Evolutionary conservation across 345 rosid species (phyloP).

Genomic region (Gossypium herbaceum): DNA sequence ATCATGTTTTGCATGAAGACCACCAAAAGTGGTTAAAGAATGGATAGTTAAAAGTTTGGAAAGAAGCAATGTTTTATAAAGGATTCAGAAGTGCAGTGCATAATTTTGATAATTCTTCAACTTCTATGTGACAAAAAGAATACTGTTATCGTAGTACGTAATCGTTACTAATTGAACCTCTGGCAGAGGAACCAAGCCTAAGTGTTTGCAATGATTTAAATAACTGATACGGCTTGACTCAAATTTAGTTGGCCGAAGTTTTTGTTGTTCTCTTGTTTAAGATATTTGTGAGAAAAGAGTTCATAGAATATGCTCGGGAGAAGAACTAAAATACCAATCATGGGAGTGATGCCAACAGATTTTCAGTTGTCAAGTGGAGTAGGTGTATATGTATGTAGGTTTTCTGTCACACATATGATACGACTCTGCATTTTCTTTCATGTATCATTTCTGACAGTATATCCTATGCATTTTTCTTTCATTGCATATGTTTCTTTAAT

Average conservation of each 20-base stretch:
- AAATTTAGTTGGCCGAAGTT: neutral
- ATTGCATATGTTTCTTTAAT: neutral
- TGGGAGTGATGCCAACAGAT: neutral
- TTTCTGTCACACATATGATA: neutral
- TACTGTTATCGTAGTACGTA: neutral
- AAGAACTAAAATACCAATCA: neutral
- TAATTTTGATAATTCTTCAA: neutral
- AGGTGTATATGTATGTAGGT: neutral
- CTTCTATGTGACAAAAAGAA: neutral
- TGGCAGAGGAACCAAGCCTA: neutral
- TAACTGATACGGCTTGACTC: neutral
- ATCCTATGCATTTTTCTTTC: neutral
- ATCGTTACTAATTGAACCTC: constrained; percentile 2
- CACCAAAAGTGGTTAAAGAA: neutral
- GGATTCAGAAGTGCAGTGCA: neutral
- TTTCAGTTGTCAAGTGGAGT: neutral
- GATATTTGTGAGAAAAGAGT: neutral
- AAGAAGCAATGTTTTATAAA: neutral
- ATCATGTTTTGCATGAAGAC: neutral
- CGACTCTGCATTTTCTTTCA: neutral
- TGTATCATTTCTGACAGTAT: neutral
- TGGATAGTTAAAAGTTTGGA: neutral
- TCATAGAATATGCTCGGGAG: neutral
- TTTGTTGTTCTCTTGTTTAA: neutral
- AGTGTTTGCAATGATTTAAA: neutral